These are phyloP conservation scores for Paulinella micropora DNA, from an alignment of 78 protist genomes.

Conservation along the genomic window DNA sequence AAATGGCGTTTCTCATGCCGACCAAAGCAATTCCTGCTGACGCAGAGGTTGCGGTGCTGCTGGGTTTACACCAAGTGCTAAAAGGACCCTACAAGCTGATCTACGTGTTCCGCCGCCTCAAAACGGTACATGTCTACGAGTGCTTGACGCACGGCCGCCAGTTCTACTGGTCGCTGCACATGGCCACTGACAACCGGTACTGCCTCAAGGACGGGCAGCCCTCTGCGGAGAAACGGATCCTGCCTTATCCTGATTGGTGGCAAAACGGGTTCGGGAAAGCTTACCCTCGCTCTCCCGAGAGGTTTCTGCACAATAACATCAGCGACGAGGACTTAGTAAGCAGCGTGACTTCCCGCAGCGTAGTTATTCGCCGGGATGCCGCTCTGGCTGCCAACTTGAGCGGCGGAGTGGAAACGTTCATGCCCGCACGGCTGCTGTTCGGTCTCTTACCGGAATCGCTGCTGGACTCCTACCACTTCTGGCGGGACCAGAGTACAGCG, in stretches of 20 bases:
- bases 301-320: too few species aligned
- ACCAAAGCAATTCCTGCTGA: neutral
- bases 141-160: neutral
- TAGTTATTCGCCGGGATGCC: too few species aligned
- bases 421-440: neutral
- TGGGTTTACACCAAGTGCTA: neutral
- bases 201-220: neutral
- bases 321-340: too few species aligned
- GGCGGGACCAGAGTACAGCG: slow-evolving; percentile 21
- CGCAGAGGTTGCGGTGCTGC: neutral
- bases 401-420: neutral
- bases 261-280: neutral
- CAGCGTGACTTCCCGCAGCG: too few species aligned
- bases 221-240: neutral
- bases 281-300: too few species aligned
- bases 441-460: slow-evolving; percentile 13
- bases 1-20: neutral
- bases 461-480: neutral
- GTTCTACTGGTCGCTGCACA: neutral
- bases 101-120: neutral
- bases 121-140: neutral
- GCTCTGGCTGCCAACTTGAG: too few species aligned
- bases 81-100: neutral
- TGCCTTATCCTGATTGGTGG: neutral
- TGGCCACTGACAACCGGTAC: neutral